These are phyloP conservation scores for Camellia lanceoleosa DNA, from an alignment of 148 eudicot genomes.

Conservation along the genomic window DNA sequence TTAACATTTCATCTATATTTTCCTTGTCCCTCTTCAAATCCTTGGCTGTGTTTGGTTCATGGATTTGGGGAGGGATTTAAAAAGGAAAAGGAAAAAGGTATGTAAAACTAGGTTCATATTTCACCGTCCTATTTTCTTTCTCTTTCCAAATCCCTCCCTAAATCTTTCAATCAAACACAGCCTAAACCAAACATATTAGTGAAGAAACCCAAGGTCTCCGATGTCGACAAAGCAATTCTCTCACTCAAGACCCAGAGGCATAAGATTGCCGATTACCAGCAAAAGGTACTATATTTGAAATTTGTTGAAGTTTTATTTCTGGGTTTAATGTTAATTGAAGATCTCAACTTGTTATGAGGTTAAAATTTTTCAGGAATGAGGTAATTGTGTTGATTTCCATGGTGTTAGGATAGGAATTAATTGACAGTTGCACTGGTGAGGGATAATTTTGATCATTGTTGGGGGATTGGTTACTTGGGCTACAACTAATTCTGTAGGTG, in stretches of 20 bases:
- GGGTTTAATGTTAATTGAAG: not conserved
- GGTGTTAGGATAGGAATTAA: not conserved
- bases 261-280: conserved; percentile 91
- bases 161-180: no score
- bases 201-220: conserved; percentile 92
- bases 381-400: not conserved
- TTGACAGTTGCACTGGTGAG: not conserved
- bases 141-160: no score
- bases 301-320: not conserved
- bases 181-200: conserved; percentile 52
- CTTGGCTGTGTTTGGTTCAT: no score
- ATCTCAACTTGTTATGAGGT: conserved; percentile 4
- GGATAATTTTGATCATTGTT: conserved; percentile 4
- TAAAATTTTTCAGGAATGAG: not conserved
- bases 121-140: no score
- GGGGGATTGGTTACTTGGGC: not conserved
- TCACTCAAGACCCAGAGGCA: conserved; percentile 95
- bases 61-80: no score
- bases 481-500: not conserved
- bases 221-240: conserved; percentile 91
- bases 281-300: conserved; percentile 44
- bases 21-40: no score
- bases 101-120: no score
- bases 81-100: no score
- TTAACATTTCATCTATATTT: no score